phyloP scores from a whole-genome alignment of 306 rosid species.

The Astragalus glycyphyllos region DNA sequence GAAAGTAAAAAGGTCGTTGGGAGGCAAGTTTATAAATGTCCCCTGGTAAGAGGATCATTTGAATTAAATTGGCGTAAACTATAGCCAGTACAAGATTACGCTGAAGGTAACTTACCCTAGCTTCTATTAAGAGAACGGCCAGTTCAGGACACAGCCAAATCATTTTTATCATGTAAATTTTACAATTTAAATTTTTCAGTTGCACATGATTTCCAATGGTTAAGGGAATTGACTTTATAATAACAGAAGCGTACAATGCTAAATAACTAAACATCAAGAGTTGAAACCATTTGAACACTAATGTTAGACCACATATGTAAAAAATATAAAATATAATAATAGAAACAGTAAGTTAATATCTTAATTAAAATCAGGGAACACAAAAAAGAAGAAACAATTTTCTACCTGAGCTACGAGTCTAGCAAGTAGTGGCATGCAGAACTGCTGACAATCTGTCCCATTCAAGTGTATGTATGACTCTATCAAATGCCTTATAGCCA shows the following conservation, averaged over 20 bases:
- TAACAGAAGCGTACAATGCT: no score
- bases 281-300: no score
- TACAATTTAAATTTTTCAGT: conserved; percentile 3
- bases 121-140: background rate
- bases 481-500: conserved; percentile 76
- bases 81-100: background rate
- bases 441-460: conserved; percentile 71
- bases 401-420: conserved; percentile 94
- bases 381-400: conserved; percentile 18
- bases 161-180: conserved; percentile 24
- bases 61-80: background rate
- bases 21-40: background rate
- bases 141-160: conserved; percentile 26
- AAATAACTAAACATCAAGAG: no score
- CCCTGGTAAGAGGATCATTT: background rate
- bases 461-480: conserved; percentile 67
- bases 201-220: conserved; percentile 14
- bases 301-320: conserved; percentile 7
- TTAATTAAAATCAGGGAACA: conserved; percentile 25
- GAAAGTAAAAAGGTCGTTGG: background rate
- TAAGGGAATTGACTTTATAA: conserved; percentile 7
- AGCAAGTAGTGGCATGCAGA: conserved; percentile 83
- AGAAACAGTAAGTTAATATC: background rate
- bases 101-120: background rate
- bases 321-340: conserved; percentile 6